These are phyloP conservation scores for Thalassiosira mediterranea DNA, from an alignment of 352 stramenopile species.

Conservation along the genomic window DNA sequence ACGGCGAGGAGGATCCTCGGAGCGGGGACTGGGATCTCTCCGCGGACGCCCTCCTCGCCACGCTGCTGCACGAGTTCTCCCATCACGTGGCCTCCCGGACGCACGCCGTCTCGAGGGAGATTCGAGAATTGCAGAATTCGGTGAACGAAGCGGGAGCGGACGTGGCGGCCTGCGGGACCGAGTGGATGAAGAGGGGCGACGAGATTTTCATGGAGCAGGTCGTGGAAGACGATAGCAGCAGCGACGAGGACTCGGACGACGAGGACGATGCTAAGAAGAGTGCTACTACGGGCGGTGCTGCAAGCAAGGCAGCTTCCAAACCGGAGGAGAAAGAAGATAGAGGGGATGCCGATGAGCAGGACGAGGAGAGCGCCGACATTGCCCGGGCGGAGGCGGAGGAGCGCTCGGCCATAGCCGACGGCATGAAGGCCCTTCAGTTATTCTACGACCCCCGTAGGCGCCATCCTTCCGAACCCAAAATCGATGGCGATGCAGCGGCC, in stretches of 20 bases:
- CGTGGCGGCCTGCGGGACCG: slow-evolving; percentile 8
- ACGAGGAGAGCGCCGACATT: slow-evolving; percentile 29
- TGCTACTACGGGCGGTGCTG: neutral
- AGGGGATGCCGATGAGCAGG: slow-evolving; percentile 6
- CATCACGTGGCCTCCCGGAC: slow-evolving; percentile 19
- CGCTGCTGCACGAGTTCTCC: slow-evolving; percentile 40
- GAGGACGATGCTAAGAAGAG: neutral
- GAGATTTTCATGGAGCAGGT: slow-evolving; percentile 37
- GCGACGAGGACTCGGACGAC: slow-evolving; percentile 1
- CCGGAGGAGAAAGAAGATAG: slow-evolving; percentile 11
- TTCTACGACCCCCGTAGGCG: slow-evolving; percentile 42
- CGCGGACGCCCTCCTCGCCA: slow-evolving; percentile 29
- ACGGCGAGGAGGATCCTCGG: neutral
- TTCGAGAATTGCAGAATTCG: slow-evolving; percentile 21
- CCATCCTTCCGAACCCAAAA: neutral
- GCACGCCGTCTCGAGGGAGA: slow-evolving; percentile 9
- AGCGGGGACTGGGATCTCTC: slow-evolving; percentile 34
- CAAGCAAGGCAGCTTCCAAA: neutral
- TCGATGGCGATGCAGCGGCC: neutral
- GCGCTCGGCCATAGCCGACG: slow-evolving; percentile 34
- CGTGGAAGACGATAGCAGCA: slow-evolving; percentile 15
- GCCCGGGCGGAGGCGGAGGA: slow-evolving; percentile 41
- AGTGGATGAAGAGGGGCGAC: slow-evolving; percentile 17
- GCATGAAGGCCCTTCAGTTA: slow-evolving; percentile 42
- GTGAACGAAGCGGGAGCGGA: slow-evolving; percentile 32